Percentiles rank a stretch among this genome's conserved stretches.
Evolutionary conservation across 2,329 filamentous ascomycete species (phyloP).

Genomic region (Cladophialophora carrionii): DNA sequence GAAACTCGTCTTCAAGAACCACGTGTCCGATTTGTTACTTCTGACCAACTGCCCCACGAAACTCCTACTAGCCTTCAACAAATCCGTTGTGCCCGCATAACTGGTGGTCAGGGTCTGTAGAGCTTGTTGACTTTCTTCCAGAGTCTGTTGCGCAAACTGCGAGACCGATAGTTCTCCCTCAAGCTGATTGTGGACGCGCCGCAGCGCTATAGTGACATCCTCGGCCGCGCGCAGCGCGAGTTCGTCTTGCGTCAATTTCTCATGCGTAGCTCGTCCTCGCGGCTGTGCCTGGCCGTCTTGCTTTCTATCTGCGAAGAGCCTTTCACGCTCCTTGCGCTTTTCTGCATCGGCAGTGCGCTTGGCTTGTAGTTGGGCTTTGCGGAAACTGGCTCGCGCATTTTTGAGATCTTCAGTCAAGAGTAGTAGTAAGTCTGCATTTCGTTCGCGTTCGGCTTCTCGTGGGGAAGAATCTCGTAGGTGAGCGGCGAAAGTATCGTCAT

Average conservation of each 20-base stretch:
- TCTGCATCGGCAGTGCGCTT: slow-evolving; percentile 74
- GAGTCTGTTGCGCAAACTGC: slow-evolving; percentile 85
- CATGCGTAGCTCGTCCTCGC: slow-evolving; percentile 42
- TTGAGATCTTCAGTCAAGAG: slow-evolving; percentile 72
- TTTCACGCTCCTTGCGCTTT: slow-evolving; percentile 73
- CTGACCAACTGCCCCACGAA: slow-evolving; percentile 77
- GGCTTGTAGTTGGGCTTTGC: slow-evolving; percentile 78
- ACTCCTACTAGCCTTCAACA: slow-evolving; percentile 73
- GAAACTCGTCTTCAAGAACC: slow-evolving; percentile 91
- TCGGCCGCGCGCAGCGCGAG: slow-evolving; percentile 73
- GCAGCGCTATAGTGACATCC: slow-evolving; percentile 81
- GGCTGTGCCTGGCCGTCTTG: slow-evolving; percentile 19
- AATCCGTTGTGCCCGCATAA: slow-evolving; percentile 76
- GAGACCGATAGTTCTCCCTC: slow-evolving; percentile 81
- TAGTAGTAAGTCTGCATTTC: slow-evolving; percentile 67
- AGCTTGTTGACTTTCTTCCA: slow-evolving; percentile 68
- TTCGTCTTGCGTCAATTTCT: slow-evolving; percentile 69
- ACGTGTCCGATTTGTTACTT: slow-evolving; percentile 94
- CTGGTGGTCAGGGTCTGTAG: slow-evolving; percentile 78
- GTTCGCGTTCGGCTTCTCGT: slow-evolving; percentile 60
- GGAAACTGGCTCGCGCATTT: slow-evolving; percentile 68
- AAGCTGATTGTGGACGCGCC: slow-evolving; percentile 85
- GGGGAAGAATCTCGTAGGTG: slow-evolving; percentile 18
- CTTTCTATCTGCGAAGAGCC: slow-evolving; percentile 65
- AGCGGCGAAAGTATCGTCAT: slow-evolving; percentile 52